Conservation (phyloP, 169 alveolate species). For the Cryptosporidium ubiquitum region DNA sequence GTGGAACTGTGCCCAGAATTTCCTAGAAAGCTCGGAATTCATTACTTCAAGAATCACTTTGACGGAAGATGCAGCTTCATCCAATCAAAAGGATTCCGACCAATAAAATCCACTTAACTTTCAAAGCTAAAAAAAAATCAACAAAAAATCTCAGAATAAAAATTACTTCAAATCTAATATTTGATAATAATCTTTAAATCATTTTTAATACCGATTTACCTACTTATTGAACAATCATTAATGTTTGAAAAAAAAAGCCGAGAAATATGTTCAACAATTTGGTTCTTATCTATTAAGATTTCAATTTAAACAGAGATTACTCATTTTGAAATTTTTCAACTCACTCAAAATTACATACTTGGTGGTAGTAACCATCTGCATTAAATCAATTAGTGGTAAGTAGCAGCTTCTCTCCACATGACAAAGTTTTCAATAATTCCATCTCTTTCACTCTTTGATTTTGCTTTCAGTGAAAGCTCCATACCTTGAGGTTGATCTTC, state of each 20-base stretch:
- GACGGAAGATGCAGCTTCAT: background rate
- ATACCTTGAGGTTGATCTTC: conserved; percentile 92
- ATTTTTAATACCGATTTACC: background rate
- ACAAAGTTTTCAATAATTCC: conserved; percentile 86
- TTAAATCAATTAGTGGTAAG: conserved; percentile 82
- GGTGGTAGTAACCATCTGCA: too few species aligned
- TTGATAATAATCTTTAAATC: background rate
- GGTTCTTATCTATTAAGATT: background rate
- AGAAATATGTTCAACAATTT: background rate
- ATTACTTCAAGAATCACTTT: background rate
- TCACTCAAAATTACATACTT: background rate
- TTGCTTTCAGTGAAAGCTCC: conserved; percentile 87
- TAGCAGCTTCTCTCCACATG: conserved; percentile 93
- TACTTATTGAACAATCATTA: background rate
- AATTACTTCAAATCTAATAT: background rate
- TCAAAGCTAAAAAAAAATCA: background rate
- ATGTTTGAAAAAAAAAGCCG: background rate
- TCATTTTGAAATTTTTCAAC: too few species aligned
- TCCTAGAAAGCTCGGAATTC: conserved; percentile 70
- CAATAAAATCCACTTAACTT: background rate
- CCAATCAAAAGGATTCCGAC: background rate
- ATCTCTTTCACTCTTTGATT: conserved; percentile 89
- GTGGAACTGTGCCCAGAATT: conserved; percentile 75
- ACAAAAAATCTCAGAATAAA: background rate
- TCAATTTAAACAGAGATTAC: background rate